Conservation (phyloP, 495 filamentous ascomycete genomes). For the Penicillium fimorum region DNA sequence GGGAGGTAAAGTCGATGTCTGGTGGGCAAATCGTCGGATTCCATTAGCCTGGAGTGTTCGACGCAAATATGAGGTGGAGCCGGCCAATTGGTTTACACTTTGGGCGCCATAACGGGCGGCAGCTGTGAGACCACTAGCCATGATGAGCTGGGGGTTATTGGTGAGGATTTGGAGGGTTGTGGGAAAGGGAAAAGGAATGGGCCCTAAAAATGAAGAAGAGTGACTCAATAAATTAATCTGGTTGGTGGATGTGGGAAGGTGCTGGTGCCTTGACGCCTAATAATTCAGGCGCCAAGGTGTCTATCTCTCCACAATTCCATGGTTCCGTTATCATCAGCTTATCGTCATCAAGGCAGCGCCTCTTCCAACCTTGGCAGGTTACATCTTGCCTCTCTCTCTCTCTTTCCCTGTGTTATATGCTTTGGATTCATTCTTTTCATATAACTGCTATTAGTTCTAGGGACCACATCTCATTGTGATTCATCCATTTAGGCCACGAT, state of each 20-base stretch:
- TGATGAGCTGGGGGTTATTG: slow-evolving; percentile 20
- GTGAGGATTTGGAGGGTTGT: slow-evolving; percentile 9
- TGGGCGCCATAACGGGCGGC: slow-evolving; percentile 48
- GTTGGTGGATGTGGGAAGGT: slow-evolving; percentile 10
- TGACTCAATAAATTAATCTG: slow-evolving; percentile 24
- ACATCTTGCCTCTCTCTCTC: background rate
- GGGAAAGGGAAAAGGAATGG: slow-evolving; percentile 5
- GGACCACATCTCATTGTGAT: background rate
- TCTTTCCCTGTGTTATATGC: background rate
- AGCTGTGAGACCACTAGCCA: slow-evolving; percentile 50
- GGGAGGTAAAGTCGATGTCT: slow-evolving; percentile 33
- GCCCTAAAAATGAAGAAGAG: slow-evolving; percentile 7
- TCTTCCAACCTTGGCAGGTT: slow-evolving; percentile 3
- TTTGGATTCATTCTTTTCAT: background rate
- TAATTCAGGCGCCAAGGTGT: slow-evolving; percentile 4
- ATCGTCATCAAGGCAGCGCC: slow-evolving; percentile 25
- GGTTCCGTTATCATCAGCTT: slow-evolving; percentile 23
- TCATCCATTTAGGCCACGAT: slow-evolving; percentile 27
- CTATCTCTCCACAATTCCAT: slow-evolving; percentile 24
- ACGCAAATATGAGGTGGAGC: slow-evolving; percentile 33
- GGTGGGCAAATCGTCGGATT: slow-evolving; percentile 40
- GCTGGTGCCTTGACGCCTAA: slow-evolving; percentile 12
- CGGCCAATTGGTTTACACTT: slow-evolving; percentile 36
- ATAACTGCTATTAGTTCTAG: background rate
- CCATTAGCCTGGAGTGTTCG: slow-evolving; percentile 34